Percentiles rank a stretch among this genome's conserved stretches.
These are phyloP conservation scores for Breviolum minutum DNA, from an alignment of 73 alveolate genomes.

Conservation along the genomic window DNA sequence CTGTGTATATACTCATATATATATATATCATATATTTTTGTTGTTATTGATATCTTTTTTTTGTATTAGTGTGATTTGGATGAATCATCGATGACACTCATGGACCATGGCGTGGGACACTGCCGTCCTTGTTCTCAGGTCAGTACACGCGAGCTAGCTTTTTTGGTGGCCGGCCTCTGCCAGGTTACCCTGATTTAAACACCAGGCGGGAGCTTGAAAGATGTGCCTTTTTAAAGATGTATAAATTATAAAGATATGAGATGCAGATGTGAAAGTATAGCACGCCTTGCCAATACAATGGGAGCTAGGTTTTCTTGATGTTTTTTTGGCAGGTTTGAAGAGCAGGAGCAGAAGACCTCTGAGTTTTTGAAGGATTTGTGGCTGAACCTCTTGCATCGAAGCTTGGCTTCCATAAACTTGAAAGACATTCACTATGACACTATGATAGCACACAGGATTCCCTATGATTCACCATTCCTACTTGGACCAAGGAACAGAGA, in stretches of 20 bases:
- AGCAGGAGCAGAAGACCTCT: conserved; percentile 11
- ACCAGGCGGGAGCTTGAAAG: not conserved
- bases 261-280: too few species aligned
- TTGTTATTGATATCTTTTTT: too few species aligned
- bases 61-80: too few species aligned
- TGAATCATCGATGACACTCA: too few species aligned
- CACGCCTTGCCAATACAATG: not conserved
- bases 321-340: not conserved
- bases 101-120: too few species aligned
- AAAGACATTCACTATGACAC: not conserved
- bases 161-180: conserved; percentile 56
- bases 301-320: not conserved
- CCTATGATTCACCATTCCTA: not conserved
- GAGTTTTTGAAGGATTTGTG: conserved; percentile 5
- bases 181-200: conserved; percentile 4
- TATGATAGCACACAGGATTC: not conserved
- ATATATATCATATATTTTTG: too few species aligned
- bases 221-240: too few species aligned
- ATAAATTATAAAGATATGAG: too few species aligned
- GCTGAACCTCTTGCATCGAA: conserved; percentile 28
- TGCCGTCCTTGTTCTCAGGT: not conserved
- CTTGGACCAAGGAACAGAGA: conserved; percentile 4
- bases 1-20: too few species aligned
- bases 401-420: not conserved
- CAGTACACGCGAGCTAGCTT: conserved; percentile 58